These are phyloP conservation scores for Aspergillus aculeatinus DNA, from an alignment of 2,329 filamentous ascomycete species.

Conservation along the genomic window DNA sequence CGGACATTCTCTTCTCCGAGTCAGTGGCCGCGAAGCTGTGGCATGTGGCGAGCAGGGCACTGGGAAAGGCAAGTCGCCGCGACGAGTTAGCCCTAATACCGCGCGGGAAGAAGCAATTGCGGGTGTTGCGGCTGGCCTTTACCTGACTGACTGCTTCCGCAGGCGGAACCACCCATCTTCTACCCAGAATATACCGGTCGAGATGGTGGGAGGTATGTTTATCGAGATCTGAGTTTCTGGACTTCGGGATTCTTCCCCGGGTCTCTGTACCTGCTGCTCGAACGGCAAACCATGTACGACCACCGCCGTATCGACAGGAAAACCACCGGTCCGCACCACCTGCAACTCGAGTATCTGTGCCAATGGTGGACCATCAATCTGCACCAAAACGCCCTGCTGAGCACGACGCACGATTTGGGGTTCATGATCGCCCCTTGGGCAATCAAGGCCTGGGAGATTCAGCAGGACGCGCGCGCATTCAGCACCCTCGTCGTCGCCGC, in stretches of 20 bases:
- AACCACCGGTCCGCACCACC: slow-evolving; percentile 7
- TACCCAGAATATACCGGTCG: slow-evolving; percentile 20
- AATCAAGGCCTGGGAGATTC: slow-evolving; percentile 49
- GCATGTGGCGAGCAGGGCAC: slow-evolving; percentile 19
- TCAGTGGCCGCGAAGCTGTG: slow-evolving; percentile 23
- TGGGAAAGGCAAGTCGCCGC: slow-evolving; percentile 8
- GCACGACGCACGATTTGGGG: slow-evolving; percentile 55
- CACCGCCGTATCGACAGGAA: neutral
- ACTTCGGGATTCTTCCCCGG: slow-evolving; percentile 53
- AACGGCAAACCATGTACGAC: slow-evolving; percentile 32
- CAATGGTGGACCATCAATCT: slow-evolving; percentile 46
- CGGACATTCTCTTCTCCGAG: slow-evolving; percentile 18
- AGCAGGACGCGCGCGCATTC: slow-evolving; percentile 38
- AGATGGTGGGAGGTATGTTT: slow-evolving; percentile 34
- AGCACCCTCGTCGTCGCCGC: slow-evolving; percentile 34
- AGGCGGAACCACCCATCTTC: slow-evolving; percentile 6
- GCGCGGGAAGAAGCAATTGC: too few species aligned
- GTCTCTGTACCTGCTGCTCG: slow-evolving; percentile 43
- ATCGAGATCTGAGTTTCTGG: slow-evolving; percentile 47
- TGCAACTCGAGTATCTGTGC: slow-evolving; percentile 28
- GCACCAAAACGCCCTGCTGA: slow-evolving; percentile 43
- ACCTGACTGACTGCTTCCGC: neutral
- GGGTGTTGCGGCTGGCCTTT: too few species aligned
- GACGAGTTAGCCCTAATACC: too few species aligned
- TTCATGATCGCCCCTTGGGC: slow-evolving; percentile 55